phyloP scores from a whole-genome alignment of 2,329 filamentous ascomycete species.

The Microdochium nivale region DNA sequence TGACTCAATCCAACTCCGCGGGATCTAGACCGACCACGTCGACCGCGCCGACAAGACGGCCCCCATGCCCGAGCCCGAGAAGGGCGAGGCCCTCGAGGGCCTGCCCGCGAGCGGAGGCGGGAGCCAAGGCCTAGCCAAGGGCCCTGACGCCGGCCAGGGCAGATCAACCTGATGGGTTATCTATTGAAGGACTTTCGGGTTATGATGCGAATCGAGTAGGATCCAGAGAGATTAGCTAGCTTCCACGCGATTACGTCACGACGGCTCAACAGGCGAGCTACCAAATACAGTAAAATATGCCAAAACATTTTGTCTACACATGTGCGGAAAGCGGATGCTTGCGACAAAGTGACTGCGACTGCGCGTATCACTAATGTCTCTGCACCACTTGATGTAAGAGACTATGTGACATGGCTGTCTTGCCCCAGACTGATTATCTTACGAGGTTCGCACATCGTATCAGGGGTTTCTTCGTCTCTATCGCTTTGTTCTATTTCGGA shows the following conservation, averaged over 20 bases:
- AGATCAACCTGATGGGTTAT: no score
- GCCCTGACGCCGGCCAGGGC: slow-evolving; percentile 32
- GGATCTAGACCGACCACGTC: slow-evolving; percentile 27
- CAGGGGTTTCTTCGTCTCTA: no score
- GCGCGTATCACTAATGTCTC: no score
- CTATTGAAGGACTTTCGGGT: no score
- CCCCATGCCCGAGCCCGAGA: slow-evolving; percentile 34
- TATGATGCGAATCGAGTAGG: not conserved
- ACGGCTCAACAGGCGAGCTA: not conserved
- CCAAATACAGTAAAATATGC: not conserved
- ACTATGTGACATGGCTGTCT: no score
- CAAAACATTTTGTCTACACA: not conserved
- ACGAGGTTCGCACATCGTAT: no score
- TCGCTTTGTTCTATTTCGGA: no score
- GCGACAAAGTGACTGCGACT: not conserved
- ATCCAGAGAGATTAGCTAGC: not conserved
- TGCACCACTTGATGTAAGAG: no score
- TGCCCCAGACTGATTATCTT: no score
- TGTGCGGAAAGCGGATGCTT: not conserved
- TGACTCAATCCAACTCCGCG: no score
- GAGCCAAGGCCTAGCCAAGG: slow-evolving; percentile 31
- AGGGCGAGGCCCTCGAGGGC: slow-evolving; percentile 31
- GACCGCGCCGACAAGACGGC: slow-evolving; percentile 41
- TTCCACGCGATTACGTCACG: no score
- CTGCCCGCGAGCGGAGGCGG: slow-evolving; percentile 32